Evolutionary conservation across 208 protist species (phyloP).

Genomic region (Leishmania arabica): DNA sequence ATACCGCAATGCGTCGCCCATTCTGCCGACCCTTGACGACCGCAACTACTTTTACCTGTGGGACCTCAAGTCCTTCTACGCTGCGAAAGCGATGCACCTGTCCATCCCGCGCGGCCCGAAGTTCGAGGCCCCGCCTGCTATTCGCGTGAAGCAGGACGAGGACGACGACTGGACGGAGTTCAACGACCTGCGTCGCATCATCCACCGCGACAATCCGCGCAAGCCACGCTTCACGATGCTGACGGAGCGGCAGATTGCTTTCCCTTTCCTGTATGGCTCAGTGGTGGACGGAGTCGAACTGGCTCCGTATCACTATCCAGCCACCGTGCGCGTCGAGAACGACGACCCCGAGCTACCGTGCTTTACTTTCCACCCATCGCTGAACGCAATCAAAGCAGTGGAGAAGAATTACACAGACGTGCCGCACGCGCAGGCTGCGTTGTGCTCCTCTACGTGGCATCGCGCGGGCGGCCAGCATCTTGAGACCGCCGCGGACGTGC

Average conservation of each 20-base stretch:
- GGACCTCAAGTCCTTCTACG: constrained; percentile 99
- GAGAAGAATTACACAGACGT: constrained; percentile 49
- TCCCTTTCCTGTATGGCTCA: constrained; percentile 99
- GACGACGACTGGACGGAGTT: constrained; percentile 99
- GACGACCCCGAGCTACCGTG: constrained; percentile 97
- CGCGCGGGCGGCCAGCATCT: constrained; percentile 22
- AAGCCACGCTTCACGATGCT: constrained; percentile 95
- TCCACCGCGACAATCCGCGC: constrained; percentile 96
- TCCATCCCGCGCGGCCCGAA: constrained; percentile 99
- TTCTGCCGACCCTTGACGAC: constrained; percentile 98
- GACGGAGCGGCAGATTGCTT: constrained; percentile 99
- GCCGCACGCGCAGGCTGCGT: constrained; percentile 21
- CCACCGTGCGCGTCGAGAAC: constrained; percentile 92
- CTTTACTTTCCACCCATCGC: constrained; percentile 98
- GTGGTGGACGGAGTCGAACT: constrained; percentile 94
- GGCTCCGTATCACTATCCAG: constrained; percentile 96
- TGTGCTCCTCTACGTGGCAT: constrained; percentile 44
- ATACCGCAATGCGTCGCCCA: constrained; percentile 97
- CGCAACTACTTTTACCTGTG: constrained; percentile 99
- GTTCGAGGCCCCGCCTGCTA: constrained; percentile 83
- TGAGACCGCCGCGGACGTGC: constrained; percentile 32
- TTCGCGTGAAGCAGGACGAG: constrained; percentile 73
- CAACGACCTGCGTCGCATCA: constrained; percentile 99
- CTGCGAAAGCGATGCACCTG: constrained; percentile 99
- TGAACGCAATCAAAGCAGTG: constrained; percentile 97